Evolutionary conservation across 1,284 basidiomycete genomes (phyloP).

Genomic region (Marasmius sp.): DNA sequence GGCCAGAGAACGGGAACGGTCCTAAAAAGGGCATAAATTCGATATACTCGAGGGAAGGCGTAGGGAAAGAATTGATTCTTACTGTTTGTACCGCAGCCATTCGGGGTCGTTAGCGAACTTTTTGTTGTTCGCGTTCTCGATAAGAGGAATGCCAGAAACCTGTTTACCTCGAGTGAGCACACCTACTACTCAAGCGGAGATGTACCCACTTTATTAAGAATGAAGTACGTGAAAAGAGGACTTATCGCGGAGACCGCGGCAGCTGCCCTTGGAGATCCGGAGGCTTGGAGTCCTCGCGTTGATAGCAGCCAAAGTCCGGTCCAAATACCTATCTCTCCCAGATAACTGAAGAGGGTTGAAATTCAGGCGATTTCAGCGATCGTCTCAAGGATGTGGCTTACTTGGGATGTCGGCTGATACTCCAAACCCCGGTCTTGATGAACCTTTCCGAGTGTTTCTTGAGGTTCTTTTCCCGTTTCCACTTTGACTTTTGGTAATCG

Average conservation of each 20-base stretch:
- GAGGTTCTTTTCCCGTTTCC: slow-evolving; percentile 63
- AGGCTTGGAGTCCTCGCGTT: slow-evolving; percentile 44
- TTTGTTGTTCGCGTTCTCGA: slow-evolving; percentile 67
- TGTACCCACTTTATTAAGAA: slow-evolving; percentile 7
- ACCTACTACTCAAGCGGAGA: slow-evolving; percentile 29
- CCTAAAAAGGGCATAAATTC: slow-evolving; percentile 12
- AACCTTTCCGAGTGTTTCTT: slow-evolving; percentile 78
- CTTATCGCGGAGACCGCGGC: slow-evolving; percentile 55
- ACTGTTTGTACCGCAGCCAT: slow-evolving; percentile 72
- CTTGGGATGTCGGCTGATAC: slow-evolving; percentile 76
- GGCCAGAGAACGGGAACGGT: slow-evolving; percentile 24
- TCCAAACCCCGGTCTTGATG: slow-evolving; percentile 73
- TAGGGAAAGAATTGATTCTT: slow-evolving; percentile 16
- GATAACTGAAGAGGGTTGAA: slow-evolving; percentile 49
- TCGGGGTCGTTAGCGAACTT: slow-evolving; percentile 63
- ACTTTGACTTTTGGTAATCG: slow-evolving; percentile 70
- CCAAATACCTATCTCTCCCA: slow-evolving; percentile 78
- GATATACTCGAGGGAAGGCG: not conserved
- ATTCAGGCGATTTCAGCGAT: not conserved
- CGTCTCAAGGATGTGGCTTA: slow-evolving; percentile 31
- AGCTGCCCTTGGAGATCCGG: slow-evolving; percentile 44
- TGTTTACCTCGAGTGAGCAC: slow-evolving; percentile 23
- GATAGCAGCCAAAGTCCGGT: slow-evolving; percentile 68
- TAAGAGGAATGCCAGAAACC: slow-evolving; percentile 68
- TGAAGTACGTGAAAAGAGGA: slow-evolving; percentile 65